phyloP scores from a whole-genome alignment of 345 rosid species.

The Corymbia maculata region DNA sequence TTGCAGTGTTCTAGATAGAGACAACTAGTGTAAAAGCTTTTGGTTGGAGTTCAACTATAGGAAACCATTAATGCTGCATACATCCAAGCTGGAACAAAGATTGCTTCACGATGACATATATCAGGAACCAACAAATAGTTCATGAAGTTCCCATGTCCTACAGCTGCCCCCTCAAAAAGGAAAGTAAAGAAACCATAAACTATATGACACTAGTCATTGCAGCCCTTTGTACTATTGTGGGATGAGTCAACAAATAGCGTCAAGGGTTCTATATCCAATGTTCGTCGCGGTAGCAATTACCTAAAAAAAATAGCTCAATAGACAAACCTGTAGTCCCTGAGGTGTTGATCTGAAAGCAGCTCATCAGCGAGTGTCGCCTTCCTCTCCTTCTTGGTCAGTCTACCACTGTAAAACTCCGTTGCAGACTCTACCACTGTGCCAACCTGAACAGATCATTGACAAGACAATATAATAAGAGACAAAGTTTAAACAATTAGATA shows the following conservation, averaged over 20 bases:
- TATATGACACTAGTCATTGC: neutral
- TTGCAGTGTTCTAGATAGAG: neutral
- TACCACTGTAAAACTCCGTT: constrained; percentile 42
- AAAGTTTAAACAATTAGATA: neutral
- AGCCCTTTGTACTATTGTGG: neutral
- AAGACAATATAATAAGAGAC: neutral
- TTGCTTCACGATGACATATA: neutral
- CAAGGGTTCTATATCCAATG: neutral
- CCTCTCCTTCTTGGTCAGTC: constrained; percentile 84
- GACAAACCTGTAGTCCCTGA: constrained; percentile 51
- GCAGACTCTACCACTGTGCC: constrained; percentile 77
- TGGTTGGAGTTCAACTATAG: neutral
- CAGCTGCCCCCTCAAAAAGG: neutral
- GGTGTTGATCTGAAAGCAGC: constrained; percentile 48
- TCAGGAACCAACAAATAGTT: neutral
- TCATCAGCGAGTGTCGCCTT: constrained; percentile 76
- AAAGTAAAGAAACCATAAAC: neutral
- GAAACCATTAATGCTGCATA: neutral
- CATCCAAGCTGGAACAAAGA: neutral
- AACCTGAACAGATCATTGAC: constrained; percentile 30
- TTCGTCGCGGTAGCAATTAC: neutral
- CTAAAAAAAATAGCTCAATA: neutral
- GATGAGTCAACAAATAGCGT: neutral
- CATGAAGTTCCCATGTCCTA: neutral
- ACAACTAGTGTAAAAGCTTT: neutral